Conservation (phyloP, 1,284 basidiomycete species). For the Melampsora medusae region DNA sequence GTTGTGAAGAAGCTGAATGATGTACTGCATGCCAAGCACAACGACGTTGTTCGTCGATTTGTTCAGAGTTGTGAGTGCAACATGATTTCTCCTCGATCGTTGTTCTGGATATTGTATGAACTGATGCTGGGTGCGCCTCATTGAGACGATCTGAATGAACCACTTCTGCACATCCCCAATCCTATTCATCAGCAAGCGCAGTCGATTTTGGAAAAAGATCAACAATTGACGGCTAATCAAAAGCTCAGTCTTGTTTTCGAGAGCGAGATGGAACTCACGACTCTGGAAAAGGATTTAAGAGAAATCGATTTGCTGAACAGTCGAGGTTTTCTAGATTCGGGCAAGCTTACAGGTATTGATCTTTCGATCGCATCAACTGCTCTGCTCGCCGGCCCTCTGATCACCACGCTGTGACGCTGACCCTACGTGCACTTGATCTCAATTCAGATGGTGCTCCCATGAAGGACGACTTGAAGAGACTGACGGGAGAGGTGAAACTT, state of each 20-base stretch:
- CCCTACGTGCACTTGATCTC: not conserved
- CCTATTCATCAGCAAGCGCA: conserved; percentile 11
- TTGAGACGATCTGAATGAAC: conserved; percentile 50
- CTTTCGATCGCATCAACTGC: not conserved
- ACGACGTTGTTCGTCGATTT: conserved; percentile 49
- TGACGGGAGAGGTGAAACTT: conserved; percentile 22
- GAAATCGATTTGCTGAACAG: conserved; percentile 49
- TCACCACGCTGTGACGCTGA: not conserved
- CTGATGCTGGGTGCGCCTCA: not conserved
- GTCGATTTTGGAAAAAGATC: conserved; percentile 9
- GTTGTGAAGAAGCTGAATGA: conserved; percentile 36
- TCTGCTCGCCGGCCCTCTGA: not conserved
- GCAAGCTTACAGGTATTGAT: conserved; percentile 48
- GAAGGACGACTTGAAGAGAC: conserved; percentile 26
- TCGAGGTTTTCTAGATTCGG: conserved; percentile 48
- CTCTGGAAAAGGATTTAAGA: conserved; percentile 49
- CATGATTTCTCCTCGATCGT: too few relatives aligned
- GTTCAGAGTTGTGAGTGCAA: conserved; percentile 48
- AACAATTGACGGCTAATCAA: conserved; percentile 44
- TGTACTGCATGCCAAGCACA: conserved; percentile 46
- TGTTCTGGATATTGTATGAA: not conserved
- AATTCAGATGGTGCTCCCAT: conserved; percentile 43
- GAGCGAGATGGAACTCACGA: conserved; percentile 48
- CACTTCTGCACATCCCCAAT: conserved; percentile 47
- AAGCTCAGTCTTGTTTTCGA: conserved; percentile 51